Evolutionary conservation across 768 basidiomycete genomes (phyloP), one percentile per base, ranked within the genome.

Genomic region (Scleroderma bovista): DNA sequence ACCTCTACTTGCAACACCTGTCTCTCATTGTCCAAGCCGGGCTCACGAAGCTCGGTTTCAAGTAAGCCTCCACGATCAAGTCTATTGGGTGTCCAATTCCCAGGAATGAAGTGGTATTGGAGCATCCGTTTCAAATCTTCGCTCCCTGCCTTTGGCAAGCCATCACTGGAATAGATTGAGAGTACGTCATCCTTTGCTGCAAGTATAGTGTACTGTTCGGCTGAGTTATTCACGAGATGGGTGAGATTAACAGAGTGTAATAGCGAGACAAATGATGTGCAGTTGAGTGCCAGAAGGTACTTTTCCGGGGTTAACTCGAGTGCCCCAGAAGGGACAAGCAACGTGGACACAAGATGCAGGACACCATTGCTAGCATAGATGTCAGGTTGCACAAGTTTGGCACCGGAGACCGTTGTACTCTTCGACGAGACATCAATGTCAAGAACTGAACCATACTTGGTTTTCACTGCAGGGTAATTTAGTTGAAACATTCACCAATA

Each of bases 351-450:
- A 38, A 92, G 79, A 66, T 99, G 96, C 15, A 98, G 65, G 39
- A 98, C 96, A 43, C 95, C 96, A 60, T 99, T 99, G 26, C 88
- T 85, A 5, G 90, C 94, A 60, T 93, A 93, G 32, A 96, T 81
- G 60, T 99, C 92, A 6, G 81, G 79, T n/a, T 84, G 73, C 4
- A 83, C 60, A 38, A 95, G 75, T 20, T 74, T 71, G 7, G 86
- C 81, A 41, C 70, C 70, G 31, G 81, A 81, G 19, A 87, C 66
- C 26, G 61, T 75, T 46, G 78, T 80, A 52, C 77, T 78, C 34
- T 82, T 74, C 1, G 75, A 62, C 22, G 77, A 69, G n/a, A 75
- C 72, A 1, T 71, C 66, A 37, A 93, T 71, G 46, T 83, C 77
- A 10, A 96, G 74, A 2, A 75, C 70, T 11, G 77, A 77, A 16